Evolutionary conservation across 352 stramenopile genomes (phyloP).

Genomic region (Phytophthora multivora): DNA sequence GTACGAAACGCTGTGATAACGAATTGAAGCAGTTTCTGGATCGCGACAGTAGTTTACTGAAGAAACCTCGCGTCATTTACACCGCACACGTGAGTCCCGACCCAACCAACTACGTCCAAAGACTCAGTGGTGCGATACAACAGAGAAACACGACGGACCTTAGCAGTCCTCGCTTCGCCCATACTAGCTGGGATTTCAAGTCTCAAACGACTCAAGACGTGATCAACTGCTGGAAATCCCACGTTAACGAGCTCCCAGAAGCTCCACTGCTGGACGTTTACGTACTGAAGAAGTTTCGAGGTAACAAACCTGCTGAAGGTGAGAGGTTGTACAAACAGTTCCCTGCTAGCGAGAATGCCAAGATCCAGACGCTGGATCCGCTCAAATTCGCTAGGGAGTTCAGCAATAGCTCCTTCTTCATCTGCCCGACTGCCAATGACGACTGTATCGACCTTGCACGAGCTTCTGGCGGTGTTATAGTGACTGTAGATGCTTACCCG

Average conservation of each 20-base stretch:
- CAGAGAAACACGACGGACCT: constrained; percentile 41
- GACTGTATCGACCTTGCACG: constrained; percentile 67
- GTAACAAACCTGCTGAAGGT: constrained; percentile 9
- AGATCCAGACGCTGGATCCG: constrained; percentile 22
- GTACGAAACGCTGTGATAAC: constrained; percentile 21
- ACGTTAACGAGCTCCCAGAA: constrained; percentile 44
- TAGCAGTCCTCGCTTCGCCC: constrained; percentile 33
- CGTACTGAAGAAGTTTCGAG: constrained; percentile 18
- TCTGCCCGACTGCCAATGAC: constrained; percentile 60
- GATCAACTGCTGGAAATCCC: constrained; percentile 47
- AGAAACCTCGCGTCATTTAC: constrained; percentile 39
- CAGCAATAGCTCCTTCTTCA: constrained; percentile 43
- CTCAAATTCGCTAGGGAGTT: constrained; percentile 42
- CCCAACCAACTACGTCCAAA: constrained; percentile 17
- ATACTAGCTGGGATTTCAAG: constrained; percentile 44
- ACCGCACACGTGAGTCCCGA: constrained; percentile 42
- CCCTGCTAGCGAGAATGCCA: constrained; percentile 6
- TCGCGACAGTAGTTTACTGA: not conserved
- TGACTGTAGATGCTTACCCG: constrained; percentile 50
- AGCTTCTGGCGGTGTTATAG: constrained; percentile 45
- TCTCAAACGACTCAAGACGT: constrained; percentile 45
- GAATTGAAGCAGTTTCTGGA: constrained; percentile 23
- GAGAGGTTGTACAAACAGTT: constrained; percentile 29
- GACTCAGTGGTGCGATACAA: constrained; percentile 4
- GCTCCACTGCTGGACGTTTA: constrained; percentile 34